Base-by-base conservation (phyloP, 306 rosid species). In the Sechiopsis laciniata region DNA sequence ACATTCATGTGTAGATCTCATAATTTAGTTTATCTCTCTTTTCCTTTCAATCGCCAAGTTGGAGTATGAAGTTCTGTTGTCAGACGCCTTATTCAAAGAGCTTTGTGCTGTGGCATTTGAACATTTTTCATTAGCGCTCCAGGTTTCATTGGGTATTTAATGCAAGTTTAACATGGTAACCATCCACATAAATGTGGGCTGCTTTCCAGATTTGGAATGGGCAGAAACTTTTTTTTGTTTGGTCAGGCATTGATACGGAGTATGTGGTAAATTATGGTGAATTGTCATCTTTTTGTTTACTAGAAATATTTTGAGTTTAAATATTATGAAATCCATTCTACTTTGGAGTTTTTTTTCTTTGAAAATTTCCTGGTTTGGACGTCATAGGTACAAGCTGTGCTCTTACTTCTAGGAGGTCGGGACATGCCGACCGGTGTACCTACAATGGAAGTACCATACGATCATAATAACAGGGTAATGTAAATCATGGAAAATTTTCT, bases 351-450 rank as follows among this genome's bases (percentile, higher is more conserved):
- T 51, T 40, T 3, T 51, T 15, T 51, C 72, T 70, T 22, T 70
- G 42, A 59, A 48, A 70, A 16, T 50, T 15, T 51, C 24, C 4
- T 6, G 46, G 24, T 70, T 70, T 70, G 29, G 60, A 52, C 57
- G 37, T 77, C 48, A 79, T 82, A 93, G 98, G 98, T 90, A 75
- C 98, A 89, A 81, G 97, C 98, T 1, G 98, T 93, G 83, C 87
- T 93, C 71, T 80, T 93, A 77, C 90, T 93, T 62, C 82, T 93
- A 82, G 98, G 96, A 73, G 96, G 96, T 48, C 85, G 87, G 22
- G 89, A 86, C 81, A 62, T 81, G 75, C 96, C 84, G 70, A 74
- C 84, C n/a, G 81, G 86, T 14, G 72, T 80, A 71, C 86, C 96
- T 52, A 56, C 88, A 0, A 78, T 87, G 59, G 94, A 87, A 79